phyloP scores from a whole-genome alignment of 257 asterid species.

The Nemophila menziesii region DNA sequence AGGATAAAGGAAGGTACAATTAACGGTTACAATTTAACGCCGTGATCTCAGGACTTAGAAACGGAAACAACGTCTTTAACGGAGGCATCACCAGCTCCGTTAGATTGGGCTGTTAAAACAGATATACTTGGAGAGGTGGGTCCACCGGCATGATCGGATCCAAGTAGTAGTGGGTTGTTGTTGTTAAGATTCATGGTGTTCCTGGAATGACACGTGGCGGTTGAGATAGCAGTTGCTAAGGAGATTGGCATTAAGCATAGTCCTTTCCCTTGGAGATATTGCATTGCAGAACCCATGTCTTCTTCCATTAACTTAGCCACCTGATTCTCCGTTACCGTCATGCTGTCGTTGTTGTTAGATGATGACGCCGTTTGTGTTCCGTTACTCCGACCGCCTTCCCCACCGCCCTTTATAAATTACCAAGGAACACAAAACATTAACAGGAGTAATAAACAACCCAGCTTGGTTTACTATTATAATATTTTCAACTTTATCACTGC shows the following conservation, averaged over 20 bases:
- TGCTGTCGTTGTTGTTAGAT: constrained; percentile 43
- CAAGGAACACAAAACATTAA: background rate
- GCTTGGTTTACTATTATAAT: too few species aligned
- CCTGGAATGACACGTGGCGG: constrained; percentile 61
- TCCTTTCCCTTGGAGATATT: constrained; percentile 88
- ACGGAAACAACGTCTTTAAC: constrained; percentile 39
- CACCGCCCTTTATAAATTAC: constrained; percentile 11
- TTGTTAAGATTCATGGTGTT: constrained; percentile 20
- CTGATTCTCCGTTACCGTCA: constrained; percentile 78
- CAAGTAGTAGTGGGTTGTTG: constrained; percentile 22
- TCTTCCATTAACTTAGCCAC: constrained; percentile 93
- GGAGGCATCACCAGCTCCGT: constrained; percentile 26
- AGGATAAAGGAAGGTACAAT: background rate
- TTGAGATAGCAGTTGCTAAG: constrained; percentile 74
- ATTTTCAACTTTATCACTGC: background rate
- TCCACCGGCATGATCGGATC: constrained; percentile 19
- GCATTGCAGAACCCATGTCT: constrained; percentile 98
- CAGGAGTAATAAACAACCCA: too few species aligned
- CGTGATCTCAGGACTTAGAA: constrained; percentile 36
- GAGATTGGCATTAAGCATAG: constrained; percentile 94
- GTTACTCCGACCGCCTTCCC: constrained; percentile 28
- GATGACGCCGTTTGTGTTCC: constrained; percentile 55
- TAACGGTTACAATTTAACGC: constrained; percentile 14
- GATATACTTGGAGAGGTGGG: constrained; percentile 72
- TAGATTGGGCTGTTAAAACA: constrained; percentile 58